phyloP scores from a whole-genome alignment of 2,329 filamentous ascomycete genomes.

The Boeremia exigua region DNA sequence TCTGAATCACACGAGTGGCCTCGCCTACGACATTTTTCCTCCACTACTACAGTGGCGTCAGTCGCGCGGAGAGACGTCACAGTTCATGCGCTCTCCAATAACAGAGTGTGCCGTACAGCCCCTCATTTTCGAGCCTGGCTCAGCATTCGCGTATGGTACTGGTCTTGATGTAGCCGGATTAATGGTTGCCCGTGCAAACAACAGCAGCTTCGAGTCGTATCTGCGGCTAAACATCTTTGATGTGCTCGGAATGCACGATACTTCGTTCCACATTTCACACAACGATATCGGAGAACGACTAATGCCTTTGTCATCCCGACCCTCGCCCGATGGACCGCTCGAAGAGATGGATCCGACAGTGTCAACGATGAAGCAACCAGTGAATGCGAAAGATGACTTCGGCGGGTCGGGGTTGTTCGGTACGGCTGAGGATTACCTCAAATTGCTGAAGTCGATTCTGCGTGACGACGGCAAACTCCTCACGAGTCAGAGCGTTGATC shows the following conservation, averaged over 20 bases:
- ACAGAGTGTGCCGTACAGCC: constrained; percentile 21
- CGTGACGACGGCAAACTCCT: constrained; percentile 27
- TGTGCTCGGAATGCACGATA: constrained; percentile 29
- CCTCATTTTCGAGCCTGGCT: constrained; percentile 37
- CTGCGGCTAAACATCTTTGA: constrained; percentile 34
- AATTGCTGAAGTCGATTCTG: constrained; percentile 26
- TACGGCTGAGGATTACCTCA: constrained; percentile 27
- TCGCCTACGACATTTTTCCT: constrained; percentile 29
- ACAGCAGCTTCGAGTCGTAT: constrained; percentile 29
- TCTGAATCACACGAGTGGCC: constrained; percentile 36
- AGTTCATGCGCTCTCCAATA: constrained; percentile 17
- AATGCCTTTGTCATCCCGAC: constrained; percentile 23
- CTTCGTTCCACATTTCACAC: constrained; percentile 24
- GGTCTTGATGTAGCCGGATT: constrained; percentile 33
- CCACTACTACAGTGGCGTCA: constrained; percentile 25
- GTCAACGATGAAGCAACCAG: neutral
- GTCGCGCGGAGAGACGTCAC: constrained; percentile 14
- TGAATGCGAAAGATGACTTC: constrained; percentile 23
- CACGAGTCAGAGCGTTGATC: constrained; percentile 18
- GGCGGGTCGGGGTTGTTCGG: constrained; percentile 29
- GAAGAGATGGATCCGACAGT: constrained; percentile 3
- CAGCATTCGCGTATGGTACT: constrained; percentile 27
- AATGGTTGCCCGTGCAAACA: constrained; percentile 32
- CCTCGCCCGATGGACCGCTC: constrained; percentile 14
- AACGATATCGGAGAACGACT: constrained; percentile 21